A percentile compares a stretch with the other conserved stretches of the same genome.
Conservation (phyloP, 106 monocot genomes). For the Acanthochlamys bracteata region DNA sequence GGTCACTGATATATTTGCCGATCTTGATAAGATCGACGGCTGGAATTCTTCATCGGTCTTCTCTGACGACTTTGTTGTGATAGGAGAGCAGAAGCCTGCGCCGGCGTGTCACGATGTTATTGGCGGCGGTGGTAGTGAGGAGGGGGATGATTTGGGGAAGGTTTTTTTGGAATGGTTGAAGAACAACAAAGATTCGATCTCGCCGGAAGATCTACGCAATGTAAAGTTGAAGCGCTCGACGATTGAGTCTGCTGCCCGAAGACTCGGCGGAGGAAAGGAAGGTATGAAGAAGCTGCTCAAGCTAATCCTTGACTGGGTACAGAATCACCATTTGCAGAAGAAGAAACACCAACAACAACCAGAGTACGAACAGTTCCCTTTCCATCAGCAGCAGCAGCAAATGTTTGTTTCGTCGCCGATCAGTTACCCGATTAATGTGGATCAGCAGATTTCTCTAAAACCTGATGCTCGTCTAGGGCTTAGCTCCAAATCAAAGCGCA, state of each 20-base stretch:
- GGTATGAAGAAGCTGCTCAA: neutral
- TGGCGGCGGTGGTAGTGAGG: too few species aligned
- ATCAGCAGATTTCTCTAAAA: too few species aligned
- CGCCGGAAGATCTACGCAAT: neutral
- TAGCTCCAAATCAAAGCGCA: too few species aligned
- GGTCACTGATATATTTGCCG: neutral
- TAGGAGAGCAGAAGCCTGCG: too few species aligned
- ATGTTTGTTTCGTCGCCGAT: neutral
- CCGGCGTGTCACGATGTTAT: too few species aligned
- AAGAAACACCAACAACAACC: neutral
- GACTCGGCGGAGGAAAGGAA: neutral
- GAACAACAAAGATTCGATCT: neutral
- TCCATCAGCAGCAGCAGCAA: neutral
- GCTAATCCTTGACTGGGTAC: neutral
- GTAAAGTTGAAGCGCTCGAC: neutral
- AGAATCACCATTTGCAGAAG: neutral
- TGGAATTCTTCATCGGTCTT: too few species aligned
- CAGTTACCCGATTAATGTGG: neutral
- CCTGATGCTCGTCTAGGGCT: too few species aligned
- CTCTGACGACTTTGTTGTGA: too few species aligned
- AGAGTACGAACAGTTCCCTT: neutral
- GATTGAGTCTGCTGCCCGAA: neutral
- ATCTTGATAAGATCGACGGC: neutral
- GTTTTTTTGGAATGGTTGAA: neutral
- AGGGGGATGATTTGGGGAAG: neutral